Base-by-base conservation (phyloP, 306 rosid species). In the Dryas alaskensis region DNA sequence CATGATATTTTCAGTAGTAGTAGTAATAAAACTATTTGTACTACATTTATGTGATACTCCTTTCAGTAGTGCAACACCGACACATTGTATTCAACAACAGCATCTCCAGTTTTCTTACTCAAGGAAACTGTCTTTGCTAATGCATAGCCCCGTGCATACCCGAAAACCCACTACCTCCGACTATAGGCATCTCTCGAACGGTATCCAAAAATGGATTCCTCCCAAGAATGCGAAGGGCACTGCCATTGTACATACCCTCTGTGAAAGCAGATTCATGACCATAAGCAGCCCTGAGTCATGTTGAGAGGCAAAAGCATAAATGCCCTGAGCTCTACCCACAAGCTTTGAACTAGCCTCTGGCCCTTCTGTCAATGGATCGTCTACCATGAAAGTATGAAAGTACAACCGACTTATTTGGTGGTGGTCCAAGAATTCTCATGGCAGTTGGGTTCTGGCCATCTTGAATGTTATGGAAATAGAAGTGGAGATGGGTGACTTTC, bases 391-490 rank as follows among this genome's bases (percentile, higher is more conserved):
- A 25, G 54, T 67, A 22, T n/a, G 61, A 80, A 85, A 8, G 67
- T 68, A 17, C 54, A 22, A 47, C 31, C 4, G 74, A 47, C 12
- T 10, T 68, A 47, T 49, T 37, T 5, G 78, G 74, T 13, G 81
- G 69, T 8, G 81, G 69, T 8, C 2, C 10, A 10, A 82, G 3
- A 37, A 82, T 72, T 60, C 22, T 67, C 7, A 82, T 42, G 11
- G 86, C 71, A 17, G 80, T 74, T 0, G 85, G 88, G 69, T 62
- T 79, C 46, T 50, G 59, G 10, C 85, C 80, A 11, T 55, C 46
- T 3, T 58, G 39, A 73, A 60, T 81, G 78, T 87, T 85, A 45
- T 87, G 88, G 76, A 79, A 87, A 54, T 71, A 87, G 76, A 87
- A 87, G 72, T 84, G 86, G 16, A 87, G 79, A 53, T 51, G 78